Conservation (phyloP, 495 filamentous ascomycete species). For the Talaromyces borbonicus region DNA sequence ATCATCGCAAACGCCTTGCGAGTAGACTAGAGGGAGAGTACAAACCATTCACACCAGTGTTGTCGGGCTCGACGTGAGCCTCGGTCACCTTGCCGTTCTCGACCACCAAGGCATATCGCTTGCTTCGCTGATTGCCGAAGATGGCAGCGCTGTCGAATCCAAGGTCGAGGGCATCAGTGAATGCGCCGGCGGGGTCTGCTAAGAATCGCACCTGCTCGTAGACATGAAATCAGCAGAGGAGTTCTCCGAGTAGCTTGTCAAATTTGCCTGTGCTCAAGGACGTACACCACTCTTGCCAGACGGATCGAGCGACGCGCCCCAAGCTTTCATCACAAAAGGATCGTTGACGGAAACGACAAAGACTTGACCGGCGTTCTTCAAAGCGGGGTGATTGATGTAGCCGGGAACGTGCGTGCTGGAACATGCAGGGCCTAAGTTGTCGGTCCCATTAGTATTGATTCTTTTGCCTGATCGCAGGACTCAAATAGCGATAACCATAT, state of each 20-base stretch:
- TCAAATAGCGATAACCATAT: neutral
- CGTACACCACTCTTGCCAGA: conserved; percentile 61
- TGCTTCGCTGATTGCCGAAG: conserved; percentile 77
- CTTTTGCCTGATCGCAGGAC: neutral
- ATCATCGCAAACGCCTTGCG: neutral
- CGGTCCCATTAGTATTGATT: neutral
- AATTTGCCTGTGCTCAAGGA: conserved; percentile 10
- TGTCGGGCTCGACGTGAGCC: conserved; percentile 81
- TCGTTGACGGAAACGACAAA: conserved; percentile 93
- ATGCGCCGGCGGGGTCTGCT: conserved; percentile 72
- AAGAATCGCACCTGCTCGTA: conserved; percentile 87
- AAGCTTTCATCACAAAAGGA: conserved; percentile 93
- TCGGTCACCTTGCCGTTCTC: conserved; percentile 71
- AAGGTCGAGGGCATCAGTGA: conserved; percentile 79
- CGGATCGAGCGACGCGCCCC: conserved; percentile 66
- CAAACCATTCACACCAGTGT: conserved; percentile 76
- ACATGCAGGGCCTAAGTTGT: conserved; percentile 53
- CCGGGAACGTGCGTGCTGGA: conserved; percentile 70
- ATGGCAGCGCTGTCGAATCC: conserved; percentile 72
- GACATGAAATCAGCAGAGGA: neutral
- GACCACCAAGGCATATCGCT: conserved; percentile 77
- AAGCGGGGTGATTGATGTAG: conserved; percentile 64
- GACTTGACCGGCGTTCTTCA: conserved; percentile 65
- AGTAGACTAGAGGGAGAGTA: neutral
- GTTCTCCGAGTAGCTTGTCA: conserved; percentile 15